phyloP scores from a whole-genome alignment of 1,284 basidiomycete genomes.

The Rhodotorula sp. region DNA sequence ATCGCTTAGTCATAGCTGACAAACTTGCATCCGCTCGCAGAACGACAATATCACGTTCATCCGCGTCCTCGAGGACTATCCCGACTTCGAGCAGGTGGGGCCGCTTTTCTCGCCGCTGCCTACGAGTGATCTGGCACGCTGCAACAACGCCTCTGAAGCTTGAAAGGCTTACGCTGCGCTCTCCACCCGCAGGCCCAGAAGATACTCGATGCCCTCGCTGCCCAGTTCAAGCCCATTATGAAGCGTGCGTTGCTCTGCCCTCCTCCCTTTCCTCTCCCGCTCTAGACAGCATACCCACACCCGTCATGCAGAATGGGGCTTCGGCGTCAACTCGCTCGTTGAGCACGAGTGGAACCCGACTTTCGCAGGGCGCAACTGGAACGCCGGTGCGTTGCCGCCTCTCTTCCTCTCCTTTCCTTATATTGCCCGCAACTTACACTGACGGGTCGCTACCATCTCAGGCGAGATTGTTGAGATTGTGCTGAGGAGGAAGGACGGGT shows the following conservation, averaged over 20 bases:
- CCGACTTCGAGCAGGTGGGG: constrained; percentile 20
- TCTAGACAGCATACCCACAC: neutral
- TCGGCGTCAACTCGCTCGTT: constrained; percentile 26
- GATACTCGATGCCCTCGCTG: constrained; percentile 33
- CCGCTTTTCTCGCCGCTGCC: neutral
- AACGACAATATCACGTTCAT: constrained; percentile 39
- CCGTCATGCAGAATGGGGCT: constrained; percentile 7
- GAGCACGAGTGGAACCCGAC: constrained; percentile 37
- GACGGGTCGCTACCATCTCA: neutral
- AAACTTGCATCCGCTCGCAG: neutral
- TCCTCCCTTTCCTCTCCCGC: no score
- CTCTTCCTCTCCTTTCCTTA: neutral
- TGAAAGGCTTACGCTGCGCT: no score
- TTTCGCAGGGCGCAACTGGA: constrained; percentile 47
- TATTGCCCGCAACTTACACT: neutral
- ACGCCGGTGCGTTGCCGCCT: constrained; percentile 39
- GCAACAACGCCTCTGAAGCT: no score
- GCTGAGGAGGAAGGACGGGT: constrained; percentile 49
- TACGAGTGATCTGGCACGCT: no score
- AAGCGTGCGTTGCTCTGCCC: neutral
- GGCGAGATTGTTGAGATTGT: constrained; percentile 56
- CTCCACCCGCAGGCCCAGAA: constrained; percentile 19
- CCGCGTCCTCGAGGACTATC: constrained; percentile 4
- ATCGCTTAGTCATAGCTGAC: neutral
- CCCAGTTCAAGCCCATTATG: constrained; percentile 41